Evolutionary conservation across 2,329 filamentous ascomycete genomes (phyloP).

Genomic region (Colletotrichum lini): DNA sequence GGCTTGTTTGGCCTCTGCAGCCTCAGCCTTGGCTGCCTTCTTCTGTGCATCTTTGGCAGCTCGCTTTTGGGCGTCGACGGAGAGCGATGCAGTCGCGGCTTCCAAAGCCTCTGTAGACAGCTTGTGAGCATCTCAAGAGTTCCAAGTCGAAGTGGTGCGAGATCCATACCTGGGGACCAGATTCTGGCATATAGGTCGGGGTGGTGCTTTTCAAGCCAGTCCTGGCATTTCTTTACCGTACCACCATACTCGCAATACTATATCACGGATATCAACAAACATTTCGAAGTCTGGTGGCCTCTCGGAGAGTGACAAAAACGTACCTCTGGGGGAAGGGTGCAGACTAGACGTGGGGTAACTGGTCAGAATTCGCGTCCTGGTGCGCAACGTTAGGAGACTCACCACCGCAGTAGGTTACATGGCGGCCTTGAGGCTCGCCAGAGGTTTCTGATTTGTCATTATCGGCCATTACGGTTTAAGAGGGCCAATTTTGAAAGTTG

Average conservation of each 20-base stretch:
- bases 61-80: constrained; percentile 91
- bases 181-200: constrained; percentile 81
- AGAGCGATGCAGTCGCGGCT: constrained; percentile 87
- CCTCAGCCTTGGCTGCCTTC: constrained; percentile 94
- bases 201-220: constrained; percentile 88
- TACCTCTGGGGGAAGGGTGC: constrained; percentile 77
- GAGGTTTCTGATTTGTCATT: constrained; percentile 61
- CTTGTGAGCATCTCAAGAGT: constrained; percentile 19
- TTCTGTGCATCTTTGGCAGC: constrained; percentile 97
- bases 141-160: background rate
- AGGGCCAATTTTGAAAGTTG: constrained; percentile 25
- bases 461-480: constrained; percentile 66
- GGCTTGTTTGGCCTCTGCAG: constrained; percentile 85
- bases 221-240: constrained; percentile 95
- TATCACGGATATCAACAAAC: background rate
- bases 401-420: constrained; percentile 73
- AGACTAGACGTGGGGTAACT: constrained; percentile 61
- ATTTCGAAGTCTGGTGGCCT: background rate
- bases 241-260: constrained; percentile 99
- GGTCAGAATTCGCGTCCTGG: constrained; percentile 34
- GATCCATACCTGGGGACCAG: constrained; percentile 83
- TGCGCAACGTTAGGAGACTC: constrained; percentile 50
- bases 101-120: constrained; percentile 77
- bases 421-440: constrained; percentile 64
- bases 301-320: constrained; percentile 27